Evolutionary conservation across 768 basidiomycete genomes (phyloP).

Genomic region (Hortiboletus flavorubellus): DNA sequence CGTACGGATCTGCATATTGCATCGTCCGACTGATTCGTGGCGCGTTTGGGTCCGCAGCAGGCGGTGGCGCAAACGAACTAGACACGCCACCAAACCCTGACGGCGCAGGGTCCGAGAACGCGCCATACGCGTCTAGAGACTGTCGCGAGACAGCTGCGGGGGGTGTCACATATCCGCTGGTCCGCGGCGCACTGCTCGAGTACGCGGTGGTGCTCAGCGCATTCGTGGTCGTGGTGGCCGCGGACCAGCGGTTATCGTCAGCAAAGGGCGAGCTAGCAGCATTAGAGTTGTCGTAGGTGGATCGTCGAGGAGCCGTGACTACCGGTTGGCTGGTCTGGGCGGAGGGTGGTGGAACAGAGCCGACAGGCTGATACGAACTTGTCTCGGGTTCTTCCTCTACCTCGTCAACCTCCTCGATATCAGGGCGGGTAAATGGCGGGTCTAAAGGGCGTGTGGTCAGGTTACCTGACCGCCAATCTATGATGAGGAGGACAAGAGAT

Average conservation of each 20-base stretch:
- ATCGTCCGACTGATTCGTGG: constrained; percentile 80
- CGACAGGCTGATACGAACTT: constrained; percentile 45
- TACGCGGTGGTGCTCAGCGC: constrained; percentile 25
- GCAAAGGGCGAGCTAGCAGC: constrained; percentile 41
- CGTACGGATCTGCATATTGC: constrained; percentile 91
- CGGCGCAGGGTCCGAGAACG: constrained; percentile 85
- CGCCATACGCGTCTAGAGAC: constrained; percentile 86
- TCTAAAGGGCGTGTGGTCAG: constrained; percentile 50
- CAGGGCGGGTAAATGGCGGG: constrained; percentile 70
- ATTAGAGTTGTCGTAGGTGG: constrained; percentile 25
- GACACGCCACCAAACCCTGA: constrained; percentile 57
- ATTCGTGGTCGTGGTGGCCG: constrained; percentile 26
- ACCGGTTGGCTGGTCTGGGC: constrained; percentile 19
- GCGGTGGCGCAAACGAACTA: constrained; percentile 33
- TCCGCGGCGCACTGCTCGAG: constrained; percentile 21
- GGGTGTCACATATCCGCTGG: constrained; percentile 28
- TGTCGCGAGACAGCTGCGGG: constrained; percentile 45
- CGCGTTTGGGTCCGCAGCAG: constrained; percentile 30
- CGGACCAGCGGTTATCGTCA: constrained; percentile 51
- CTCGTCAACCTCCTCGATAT: constrained; percentile 46
- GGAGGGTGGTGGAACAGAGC: constrained; percentile 32
- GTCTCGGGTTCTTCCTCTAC: constrained; percentile 55
- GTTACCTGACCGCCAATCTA: constrained; percentile 78
- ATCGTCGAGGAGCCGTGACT: constrained; percentile 17
- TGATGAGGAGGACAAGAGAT: constrained; percentile 59